A percentile compares a stretch with the other conserved stretches of the same genome.
These are phyloP conservation scores for Russula compacta DNA, from an alignment of 768 basidiomycete genomes.

Conservation along the genomic window DNA sequence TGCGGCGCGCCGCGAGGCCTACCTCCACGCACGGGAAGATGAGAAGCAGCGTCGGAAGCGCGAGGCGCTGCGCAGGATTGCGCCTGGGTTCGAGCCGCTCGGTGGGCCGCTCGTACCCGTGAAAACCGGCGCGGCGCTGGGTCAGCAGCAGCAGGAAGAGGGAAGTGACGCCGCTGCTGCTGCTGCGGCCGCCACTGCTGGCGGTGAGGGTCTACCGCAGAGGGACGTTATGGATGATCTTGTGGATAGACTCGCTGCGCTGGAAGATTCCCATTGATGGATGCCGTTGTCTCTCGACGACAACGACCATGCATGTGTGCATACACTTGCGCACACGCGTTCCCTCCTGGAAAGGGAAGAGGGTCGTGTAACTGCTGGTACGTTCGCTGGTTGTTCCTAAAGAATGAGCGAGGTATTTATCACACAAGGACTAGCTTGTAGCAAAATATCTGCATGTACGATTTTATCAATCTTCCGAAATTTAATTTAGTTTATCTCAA, in stretches of 20 bases:
- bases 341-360: too few species aligned
- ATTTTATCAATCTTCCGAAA: too few species aligned
- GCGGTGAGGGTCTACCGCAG: neutral
- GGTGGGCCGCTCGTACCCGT: constrained; percentile 13
- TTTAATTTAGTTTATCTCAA: too few species aligned
- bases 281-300: neutral
- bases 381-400: too few species aligned
- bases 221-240: constrained; percentile 21
- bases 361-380: too few species aligned
- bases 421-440: too few species aligned
- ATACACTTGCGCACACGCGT: too few species aligned
- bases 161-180: neutral
- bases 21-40: constrained; percentile 63
- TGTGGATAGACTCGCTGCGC: constrained; percentile 12
- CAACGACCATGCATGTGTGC: too few species aligned
- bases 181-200: too few species aligned
- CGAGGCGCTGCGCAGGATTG: constrained; percentile 66
- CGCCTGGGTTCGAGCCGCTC: constrained; percentile 64
- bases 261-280: constrained; percentile 6
- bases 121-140: neutral
- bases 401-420: too few species aligned
- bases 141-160: neutral
- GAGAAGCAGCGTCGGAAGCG: constrained; percentile 57
- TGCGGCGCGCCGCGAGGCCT: constrained; percentile 56
- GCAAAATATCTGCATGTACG: too few species aligned